Conservation (phyloP, 768 basidiomycete genomes). For the Trametes elegans region DNA sequence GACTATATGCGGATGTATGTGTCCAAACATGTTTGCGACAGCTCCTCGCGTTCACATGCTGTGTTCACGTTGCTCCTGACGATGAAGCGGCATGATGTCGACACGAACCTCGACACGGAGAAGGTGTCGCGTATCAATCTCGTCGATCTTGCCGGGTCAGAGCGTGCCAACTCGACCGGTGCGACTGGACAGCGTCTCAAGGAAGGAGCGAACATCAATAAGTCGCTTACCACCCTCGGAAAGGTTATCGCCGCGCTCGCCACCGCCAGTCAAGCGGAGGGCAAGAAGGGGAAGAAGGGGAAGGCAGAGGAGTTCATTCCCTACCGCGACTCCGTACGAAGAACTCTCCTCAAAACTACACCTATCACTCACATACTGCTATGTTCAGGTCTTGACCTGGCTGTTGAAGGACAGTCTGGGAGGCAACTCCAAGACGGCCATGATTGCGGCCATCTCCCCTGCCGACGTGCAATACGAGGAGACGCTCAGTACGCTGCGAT, state of each 20-base stretch:
- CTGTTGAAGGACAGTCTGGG: slow-evolving; percentile 96
- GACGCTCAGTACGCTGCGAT: slow-evolving; percentile 92
- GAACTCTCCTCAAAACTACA: background rate
- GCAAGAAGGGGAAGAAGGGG: slow-evolving; percentile 75
- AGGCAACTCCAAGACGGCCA: slow-evolving; percentile 96
- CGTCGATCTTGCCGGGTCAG: slow-evolving; percentile 95
- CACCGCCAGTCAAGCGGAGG: slow-evolving; percentile 53
- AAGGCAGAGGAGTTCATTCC: slow-evolving; percentile 92
- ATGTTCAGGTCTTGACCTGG: slow-evolving; percentile 87
- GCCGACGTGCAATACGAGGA: slow-evolving; percentile 89
- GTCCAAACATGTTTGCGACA: slow-evolving; percentile 28
- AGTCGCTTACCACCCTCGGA: slow-evolving; percentile 94
- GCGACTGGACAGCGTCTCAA: slow-evolving; percentile 95
- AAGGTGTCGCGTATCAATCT: slow-evolving; percentile 98
- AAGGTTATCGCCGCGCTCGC: slow-evolving; percentile 94
- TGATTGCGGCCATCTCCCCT: slow-evolving; percentile 99
- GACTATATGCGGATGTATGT: background rate
- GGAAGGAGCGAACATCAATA: slow-evolving; percentile 99
- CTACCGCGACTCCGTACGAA: slow-evolving; percentile 90
- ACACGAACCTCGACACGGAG: slow-evolving; percentile 89
- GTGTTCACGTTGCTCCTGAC: slow-evolving; percentile 95
- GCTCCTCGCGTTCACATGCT: slow-evolving; percentile 95
- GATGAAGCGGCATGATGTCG: slow-evolving; percentile 84
- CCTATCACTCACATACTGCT: background rate
- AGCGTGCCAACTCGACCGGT: slow-evolving; percentile 96